Conservation (phyloP, 1,284 basidiomycete species). For the Kwoniella shivajii region DNA sequence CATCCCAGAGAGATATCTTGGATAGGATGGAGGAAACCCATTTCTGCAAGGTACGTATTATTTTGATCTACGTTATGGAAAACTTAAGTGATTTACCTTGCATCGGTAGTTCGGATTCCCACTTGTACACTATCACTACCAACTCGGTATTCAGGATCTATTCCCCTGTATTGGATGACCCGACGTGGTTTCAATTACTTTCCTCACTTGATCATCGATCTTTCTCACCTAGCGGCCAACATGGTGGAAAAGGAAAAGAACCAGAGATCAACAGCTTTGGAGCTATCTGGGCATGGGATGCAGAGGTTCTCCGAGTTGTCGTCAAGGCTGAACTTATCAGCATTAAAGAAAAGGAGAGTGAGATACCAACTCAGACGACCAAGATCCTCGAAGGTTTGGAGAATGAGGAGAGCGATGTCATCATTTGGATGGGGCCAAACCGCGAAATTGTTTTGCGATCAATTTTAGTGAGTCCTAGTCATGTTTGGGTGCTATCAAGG, state of each 20-base stretch:
- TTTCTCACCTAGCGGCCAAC: constrained; percentile 60
- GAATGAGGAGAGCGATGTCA: constrained; percentile 75
- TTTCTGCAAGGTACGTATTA: constrained; percentile 23
- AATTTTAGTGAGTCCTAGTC: constrained; percentile 64
- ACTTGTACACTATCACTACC: constrained; percentile 46
- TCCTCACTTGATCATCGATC: constrained; percentile 61
- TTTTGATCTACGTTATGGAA: too few relatives aligned
- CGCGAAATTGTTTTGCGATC: constrained; percentile 72
- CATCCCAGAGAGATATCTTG: constrained; percentile 47
- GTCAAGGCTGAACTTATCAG: constrained; percentile 26
- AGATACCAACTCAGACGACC: constrained; percentile 54
- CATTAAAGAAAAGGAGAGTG: constrained; percentile 57
- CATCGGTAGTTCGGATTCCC: constrained; percentile 41
- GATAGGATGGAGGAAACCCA: constrained; percentile 44
- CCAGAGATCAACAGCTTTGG: constrained; percentile 48
- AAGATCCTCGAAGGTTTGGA: constrained; percentile 40
- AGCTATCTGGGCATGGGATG: constrained; percentile 38
- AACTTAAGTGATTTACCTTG: background rate
- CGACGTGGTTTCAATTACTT: constrained; percentile 80
- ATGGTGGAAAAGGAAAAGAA: constrained; percentile 41
- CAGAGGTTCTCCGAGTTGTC: constrained; percentile 26
- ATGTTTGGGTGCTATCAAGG: background rate
- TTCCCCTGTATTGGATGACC: constrained; percentile 81
- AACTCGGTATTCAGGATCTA: constrained; percentile 69
- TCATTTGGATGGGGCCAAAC: constrained; percentile 69